phyloP scores from a whole-genome alignment of 441 rosid species.

The Flueggea neowawraea region DNA sequence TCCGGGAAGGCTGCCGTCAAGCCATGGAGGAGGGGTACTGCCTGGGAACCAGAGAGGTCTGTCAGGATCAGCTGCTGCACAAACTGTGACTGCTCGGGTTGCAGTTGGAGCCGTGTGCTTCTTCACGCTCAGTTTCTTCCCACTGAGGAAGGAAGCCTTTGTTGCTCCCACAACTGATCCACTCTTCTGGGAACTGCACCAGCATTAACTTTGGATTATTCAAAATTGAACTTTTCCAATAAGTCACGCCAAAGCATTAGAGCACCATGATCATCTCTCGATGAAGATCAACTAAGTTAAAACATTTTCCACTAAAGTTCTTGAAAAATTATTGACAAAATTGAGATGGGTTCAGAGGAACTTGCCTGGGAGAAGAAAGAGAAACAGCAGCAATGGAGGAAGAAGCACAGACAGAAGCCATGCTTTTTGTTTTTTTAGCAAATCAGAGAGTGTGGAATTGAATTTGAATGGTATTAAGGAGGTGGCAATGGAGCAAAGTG shows the following conservation, averaged over 20 bases:
- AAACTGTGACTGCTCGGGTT: constrained; percentile 23
- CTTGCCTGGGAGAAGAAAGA: constrained; percentile 63
- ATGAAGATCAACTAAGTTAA: too few species aligned
- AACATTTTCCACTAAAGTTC: background rate
- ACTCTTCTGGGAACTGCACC: constrained; percentile 58
- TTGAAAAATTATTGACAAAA: too few species aligned
- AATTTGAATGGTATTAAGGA: background rate
- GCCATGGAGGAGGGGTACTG: constrained; percentile 96
- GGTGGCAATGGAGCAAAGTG: background rate
- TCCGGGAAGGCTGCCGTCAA: constrained; percentile 96
- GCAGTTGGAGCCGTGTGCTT: constrained; percentile 26
- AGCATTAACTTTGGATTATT: background rate
- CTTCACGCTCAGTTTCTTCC: constrained; percentile 60
- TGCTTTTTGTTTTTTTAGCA: constrained; percentile 7
- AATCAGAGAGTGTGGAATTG: background rate
- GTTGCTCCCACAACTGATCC: constrained; percentile 41
- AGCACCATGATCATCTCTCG: too few species aligned
- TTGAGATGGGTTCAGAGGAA: background rate
- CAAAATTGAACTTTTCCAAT: too few species aligned
- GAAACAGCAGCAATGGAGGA: constrained; percentile 70
- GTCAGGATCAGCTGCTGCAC: constrained; percentile 70
- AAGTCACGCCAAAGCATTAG: too few species aligned
- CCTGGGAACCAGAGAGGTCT: constrained; percentile 99
- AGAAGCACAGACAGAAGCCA: constrained; percentile 93
- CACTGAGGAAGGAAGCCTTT: constrained; percentile 62